Evolutionary conservation across 306 rosid genomes (phyloP).

Genomic region (Acacia crassicarpa): DNA sequence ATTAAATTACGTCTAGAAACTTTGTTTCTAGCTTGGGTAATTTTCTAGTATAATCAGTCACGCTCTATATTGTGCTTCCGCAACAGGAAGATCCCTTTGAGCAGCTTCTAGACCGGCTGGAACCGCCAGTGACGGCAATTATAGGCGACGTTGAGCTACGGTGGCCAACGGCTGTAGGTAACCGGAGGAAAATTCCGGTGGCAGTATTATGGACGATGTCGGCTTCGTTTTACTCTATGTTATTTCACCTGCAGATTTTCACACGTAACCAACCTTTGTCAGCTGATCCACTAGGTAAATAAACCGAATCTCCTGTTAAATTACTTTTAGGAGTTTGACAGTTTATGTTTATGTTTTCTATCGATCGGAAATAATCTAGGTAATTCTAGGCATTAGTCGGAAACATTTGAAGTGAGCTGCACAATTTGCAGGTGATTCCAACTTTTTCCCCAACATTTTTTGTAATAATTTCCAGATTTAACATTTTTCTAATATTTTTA

Average conservation of each 20-base stretch:
- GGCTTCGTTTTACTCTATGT: slow-evolving; percentile 12
- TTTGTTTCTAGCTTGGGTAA: too few relatives aligned
- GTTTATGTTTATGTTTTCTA: not conserved
- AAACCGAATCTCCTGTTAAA: not conserved
- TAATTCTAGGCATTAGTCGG: not conserved
- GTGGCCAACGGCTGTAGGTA: slow-evolving; percentile 23
- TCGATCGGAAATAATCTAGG: not conserved
- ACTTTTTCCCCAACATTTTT: not conserved
- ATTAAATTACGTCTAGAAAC: too few relatives aligned
- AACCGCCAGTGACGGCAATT: slow-evolving; percentile 22
- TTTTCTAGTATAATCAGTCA: too few relatives aligned
- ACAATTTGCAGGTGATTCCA: not conserved
- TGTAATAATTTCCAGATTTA: not conserved
- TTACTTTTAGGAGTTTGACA: not conserved
- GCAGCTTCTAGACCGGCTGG: slow-evolving; percentile 31
- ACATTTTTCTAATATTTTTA: not conserved
- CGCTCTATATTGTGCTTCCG: too few relatives aligned
- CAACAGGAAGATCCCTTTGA: slow-evolving; percentile 43
- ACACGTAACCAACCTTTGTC: not conserved
- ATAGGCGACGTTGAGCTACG: slow-evolving; percentile 25
- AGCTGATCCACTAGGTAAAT: slow-evolving; percentile 20
- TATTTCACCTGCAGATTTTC: not conserved
- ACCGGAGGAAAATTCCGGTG: slow-evolving; percentile 29
- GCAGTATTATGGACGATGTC: slow-evolving; percentile 36
- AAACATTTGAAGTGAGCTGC: not conserved